phyloP scores from a whole-genome alignment of 257 asterid species.

The Eucommia ulmoides region DNA sequence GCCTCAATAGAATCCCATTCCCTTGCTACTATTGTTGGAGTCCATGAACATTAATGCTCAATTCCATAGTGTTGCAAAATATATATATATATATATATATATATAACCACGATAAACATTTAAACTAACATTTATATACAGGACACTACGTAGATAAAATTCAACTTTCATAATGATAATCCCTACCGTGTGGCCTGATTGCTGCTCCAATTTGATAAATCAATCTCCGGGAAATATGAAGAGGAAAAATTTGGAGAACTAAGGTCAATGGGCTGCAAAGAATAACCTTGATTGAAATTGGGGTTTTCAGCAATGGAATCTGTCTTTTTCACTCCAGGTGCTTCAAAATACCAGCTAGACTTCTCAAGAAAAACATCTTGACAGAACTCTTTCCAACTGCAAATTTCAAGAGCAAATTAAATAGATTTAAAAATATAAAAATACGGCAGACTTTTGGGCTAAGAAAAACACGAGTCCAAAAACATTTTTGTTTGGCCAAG shows the following conservation, averaged over 20 bases:
- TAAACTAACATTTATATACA: too few relatives aligned
- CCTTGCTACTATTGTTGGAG: neutral
- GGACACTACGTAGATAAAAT: slow-evolving; percentile 19
- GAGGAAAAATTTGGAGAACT: slow-evolving; percentile 17
- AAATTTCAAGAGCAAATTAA: slow-evolving; percentile 16
- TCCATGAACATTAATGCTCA: neutral
- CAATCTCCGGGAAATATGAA: slow-evolving; percentile 19
- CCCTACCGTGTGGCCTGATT: slow-evolving; percentile 27
- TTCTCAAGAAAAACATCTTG: slow-evolving; percentile 69
- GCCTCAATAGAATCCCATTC: neutral
- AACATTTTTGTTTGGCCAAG: neutral
- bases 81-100: neutral
- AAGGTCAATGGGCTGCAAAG: slow-evolving; percentile 11
- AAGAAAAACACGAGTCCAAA: neutral
- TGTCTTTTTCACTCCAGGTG: slow-evolving; percentile 16
- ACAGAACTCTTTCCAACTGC: slow-evolving; percentile 80
- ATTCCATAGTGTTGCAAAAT: neutral
- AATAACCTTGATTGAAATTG: slow-evolving; percentile 11
- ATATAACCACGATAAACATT: neutral
- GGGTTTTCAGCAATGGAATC: slow-evolving; percentile 13
- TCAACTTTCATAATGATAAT: neutral
- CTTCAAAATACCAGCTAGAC: slow-evolving; percentile 61
- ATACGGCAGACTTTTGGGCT: slow-evolving; percentile 2
- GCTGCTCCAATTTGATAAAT: slow-evolving; percentile 16
- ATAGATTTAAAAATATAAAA: neutral